These are phyloP conservation scores for Trichosporon faecale DNA, from an alignment of 1,284 basidiomycete species.

Conservation along the genomic window DNA sequence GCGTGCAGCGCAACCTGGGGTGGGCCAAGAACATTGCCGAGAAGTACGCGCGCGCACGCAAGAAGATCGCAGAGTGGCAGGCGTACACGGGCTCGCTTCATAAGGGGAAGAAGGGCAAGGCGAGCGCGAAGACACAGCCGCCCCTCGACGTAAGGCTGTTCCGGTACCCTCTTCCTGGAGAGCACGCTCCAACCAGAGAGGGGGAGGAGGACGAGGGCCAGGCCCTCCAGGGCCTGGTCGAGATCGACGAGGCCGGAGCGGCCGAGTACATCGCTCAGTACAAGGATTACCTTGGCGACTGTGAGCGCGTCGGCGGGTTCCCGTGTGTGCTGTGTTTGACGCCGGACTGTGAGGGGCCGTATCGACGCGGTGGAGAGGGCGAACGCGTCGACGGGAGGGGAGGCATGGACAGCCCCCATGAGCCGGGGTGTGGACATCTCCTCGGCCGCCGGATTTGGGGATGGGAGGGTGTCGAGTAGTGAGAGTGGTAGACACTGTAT, in stretches of 20 bases:
- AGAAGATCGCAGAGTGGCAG: constrained; percentile 47
- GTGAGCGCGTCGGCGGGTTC: background rate
- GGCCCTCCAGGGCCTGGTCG: constrained; percentile 41
- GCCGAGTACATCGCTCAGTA: constrained; percentile 38
- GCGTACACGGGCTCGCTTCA: background rate
- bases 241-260: constrained; percentile 27
- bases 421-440: constrained; percentile 47
- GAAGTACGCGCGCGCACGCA: constrained; percentile 47
- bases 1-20: constrained; percentile 41
- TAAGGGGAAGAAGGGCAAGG: constrained; percentile 10
- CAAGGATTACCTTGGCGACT: constrained; percentile 16
- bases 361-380: constrained; percentile 45
- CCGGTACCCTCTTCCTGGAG: constrained; percentile 41
- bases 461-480: constrained; percentile 31
- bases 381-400: constrained; percentile 49
- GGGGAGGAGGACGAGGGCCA: constrained; percentile 24
- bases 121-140: constrained; percentile 31
- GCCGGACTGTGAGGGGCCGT: constrained; percentile 50
- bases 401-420: constrained; percentile 43
- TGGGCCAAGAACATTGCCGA: constrained; percentile 50
- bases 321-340: constrained; percentile 47
- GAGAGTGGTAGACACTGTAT: background rate
- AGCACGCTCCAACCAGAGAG: constrained; percentile 16
- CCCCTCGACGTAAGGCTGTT: constrained; percentile 46
- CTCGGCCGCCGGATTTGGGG: constrained; percentile 47